These are phyloP conservation scores for Arthrobotrys entomopaga DNA, from an alignment of 2,329 filamentous ascomycete species.

Conservation along the genomic window DNA sequence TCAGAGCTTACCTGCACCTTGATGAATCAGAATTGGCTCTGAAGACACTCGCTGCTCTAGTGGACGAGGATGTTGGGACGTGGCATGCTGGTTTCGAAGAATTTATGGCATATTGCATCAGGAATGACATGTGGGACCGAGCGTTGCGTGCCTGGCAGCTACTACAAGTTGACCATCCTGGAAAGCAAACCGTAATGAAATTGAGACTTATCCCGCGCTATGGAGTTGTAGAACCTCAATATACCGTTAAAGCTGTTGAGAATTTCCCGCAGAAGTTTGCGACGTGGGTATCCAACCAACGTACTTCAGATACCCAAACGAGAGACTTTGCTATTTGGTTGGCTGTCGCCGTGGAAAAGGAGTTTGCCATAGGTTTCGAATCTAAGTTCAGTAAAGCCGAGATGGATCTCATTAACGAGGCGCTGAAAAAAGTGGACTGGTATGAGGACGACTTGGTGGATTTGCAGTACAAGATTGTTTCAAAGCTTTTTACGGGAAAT, in stretches of 20 bases:
- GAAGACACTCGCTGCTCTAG: conserved; percentile 9
- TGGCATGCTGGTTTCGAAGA: conserved; percentile 56
- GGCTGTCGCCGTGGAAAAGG: conserved; percentile 17
- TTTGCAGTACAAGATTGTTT: conserved; percentile 32
- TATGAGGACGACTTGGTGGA: conserved; percentile 21
- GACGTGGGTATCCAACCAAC: conserved; percentile 26
- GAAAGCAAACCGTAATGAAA: neutral
- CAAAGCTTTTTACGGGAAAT: conserved; percentile 21
- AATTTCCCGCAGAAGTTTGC: conserved; percentile 26
- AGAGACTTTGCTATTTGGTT: conserved; percentile 43
- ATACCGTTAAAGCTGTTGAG: conserved; percentile 7
- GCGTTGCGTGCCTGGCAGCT: conserved; percentile 56
- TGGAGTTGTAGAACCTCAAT: conserved; percentile 16
- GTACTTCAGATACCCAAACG: conserved; percentile 8
- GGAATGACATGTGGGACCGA: conserved; percentile 54
- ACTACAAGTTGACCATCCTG: conserved; percentile 33
- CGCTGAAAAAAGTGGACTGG: conserved; percentile 18
- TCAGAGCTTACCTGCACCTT: conserved; percentile 29
- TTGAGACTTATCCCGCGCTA: conserved; percentile 13
- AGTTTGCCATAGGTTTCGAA: neutral
- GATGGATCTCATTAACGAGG: conserved; percentile 3
- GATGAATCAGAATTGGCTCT: conserved; percentile 20
- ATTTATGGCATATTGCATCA: conserved; percentile 56
- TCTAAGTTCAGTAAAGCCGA: conserved; percentile 2
- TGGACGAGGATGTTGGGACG: conserved; percentile 13